A percentile compares a stretch with the other conserved stretches of the same genome.
Evolutionary conservation across 2,329 filamentous ascomycete species (phyloP).

Genomic region (Aspergillus sp.): DNA sequence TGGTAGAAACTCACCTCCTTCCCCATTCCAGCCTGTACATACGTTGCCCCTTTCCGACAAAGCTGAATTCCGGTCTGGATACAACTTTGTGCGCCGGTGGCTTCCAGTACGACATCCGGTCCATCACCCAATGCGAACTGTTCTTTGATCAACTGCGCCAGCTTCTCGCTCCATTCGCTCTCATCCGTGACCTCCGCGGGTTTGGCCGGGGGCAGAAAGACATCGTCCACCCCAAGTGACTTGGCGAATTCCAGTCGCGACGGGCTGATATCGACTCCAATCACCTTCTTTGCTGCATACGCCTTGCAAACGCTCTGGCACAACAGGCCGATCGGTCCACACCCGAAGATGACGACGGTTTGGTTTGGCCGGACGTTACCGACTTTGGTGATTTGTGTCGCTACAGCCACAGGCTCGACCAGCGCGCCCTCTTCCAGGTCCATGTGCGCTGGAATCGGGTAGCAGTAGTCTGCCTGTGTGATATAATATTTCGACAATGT

Average conservation of each 20-base stretch:
- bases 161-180: slow-evolving; percentile 29
- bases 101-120: slow-evolving; percentile 45
- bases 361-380: slow-evolving; percentile 35
- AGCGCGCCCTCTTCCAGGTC: slow-evolving; percentile 46
- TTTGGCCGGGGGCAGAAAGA: slow-evolving; percentile 32
- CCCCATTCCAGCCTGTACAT: slow-evolving; percentile 47
- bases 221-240: slow-evolving; percentile 39
- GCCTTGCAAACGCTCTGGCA: slow-evolving; percentile 42
- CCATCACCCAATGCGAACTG: slow-evolving; percentile 37
- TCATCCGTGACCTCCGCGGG: slow-evolving; percentile 23
- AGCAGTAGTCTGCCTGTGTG: slow-evolving; percentile 41
- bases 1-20: slow-evolving; percentile 25
- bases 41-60: slow-evolving; percentile 41
- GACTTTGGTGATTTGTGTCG: slow-evolving; percentile 40
- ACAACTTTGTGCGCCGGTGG: slow-evolving; percentile 41
- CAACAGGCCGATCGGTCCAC: slow-evolving; percentile 44
- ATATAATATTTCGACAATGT: slow-evolving; percentile 45
- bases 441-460: slow-evolving; percentile 39
- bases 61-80: slow-evolving; percentile 43
- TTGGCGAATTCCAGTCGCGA: slow-evolving; percentile 37
- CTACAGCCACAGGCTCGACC: slow-evolving; percentile 47
- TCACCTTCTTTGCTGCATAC: slow-evolving; percentile 39
- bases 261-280: slow-evolving; percentile 41
- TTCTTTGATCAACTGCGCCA: slow-evolving; percentile 35
- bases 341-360: slow-evolving; percentile 43